A percentile compares a stretch with the other conserved stretches of the same genome.
Evolutionary conservation across 139 green algal species (phyloP).

Genomic region (Deuterostichococcus epilithicus): DNA sequence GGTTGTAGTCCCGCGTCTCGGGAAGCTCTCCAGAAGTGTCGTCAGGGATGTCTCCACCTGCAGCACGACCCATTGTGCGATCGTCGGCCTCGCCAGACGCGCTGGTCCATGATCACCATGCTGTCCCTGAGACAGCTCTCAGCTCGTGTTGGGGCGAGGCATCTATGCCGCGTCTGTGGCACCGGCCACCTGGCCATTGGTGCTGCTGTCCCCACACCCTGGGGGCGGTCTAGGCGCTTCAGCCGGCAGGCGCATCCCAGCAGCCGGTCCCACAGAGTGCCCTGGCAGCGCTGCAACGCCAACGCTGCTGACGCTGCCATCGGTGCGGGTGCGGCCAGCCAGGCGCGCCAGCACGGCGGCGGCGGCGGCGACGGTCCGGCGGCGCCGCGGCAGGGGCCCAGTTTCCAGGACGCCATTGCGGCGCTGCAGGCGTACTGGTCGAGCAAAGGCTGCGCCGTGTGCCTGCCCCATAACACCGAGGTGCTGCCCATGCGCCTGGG

Average conservation of each 20-base stretch:
- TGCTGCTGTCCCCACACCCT: no score
- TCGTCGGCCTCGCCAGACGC: no score
- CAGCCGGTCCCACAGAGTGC: neutral
- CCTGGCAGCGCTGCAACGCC: neutral
- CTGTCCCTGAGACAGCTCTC: neutral
- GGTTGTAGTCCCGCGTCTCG: no score
- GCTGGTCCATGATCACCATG: neutral
- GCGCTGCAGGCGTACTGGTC: constrained; percentile 90
- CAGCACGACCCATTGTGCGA: no score
- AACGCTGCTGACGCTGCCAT: neutral
- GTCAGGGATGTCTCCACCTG: no score
- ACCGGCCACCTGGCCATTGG: neutral
- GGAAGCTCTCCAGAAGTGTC: no score
- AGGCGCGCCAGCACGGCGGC: neutral
- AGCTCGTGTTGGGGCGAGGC: neutral
- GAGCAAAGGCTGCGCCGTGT: constrained; percentile 76
- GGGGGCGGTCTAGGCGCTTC: no score
- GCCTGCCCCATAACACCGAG: constrained; percentile 96
- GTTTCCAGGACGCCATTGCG: constrained; percentile 91
- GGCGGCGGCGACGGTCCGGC: neutral
- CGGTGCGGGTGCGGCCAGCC: neutral
- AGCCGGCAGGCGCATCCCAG: neutral
- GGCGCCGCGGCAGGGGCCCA: constrained; percentile 36
- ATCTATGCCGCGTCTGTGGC: neutral
- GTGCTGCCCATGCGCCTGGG: constrained; percentile 23